Evolutionary conservation across 176 grass and related monocot genomes (phyloP), one percentile per base, ranked within the genome.

Genomic region (Carex scoparia): DNA sequence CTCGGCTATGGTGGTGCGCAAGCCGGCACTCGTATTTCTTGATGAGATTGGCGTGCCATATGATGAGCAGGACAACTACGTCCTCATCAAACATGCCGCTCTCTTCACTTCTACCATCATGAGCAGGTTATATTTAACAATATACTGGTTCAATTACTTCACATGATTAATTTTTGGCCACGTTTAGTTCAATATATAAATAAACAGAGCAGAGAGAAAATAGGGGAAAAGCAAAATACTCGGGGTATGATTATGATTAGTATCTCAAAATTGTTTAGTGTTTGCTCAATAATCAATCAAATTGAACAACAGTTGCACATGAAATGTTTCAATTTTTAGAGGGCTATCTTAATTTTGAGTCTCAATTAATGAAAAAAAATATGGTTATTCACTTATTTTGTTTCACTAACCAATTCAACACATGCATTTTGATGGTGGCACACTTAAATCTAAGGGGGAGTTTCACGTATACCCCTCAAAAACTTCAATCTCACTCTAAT

Each of bases 1-100:
- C 88, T 99, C 97, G 1, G 87, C 97, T 91, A 99, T 99, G 96
- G 91, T 99, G 68, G 91, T 99, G 76, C 93, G 93, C 60, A 95
- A 95, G 85, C 93, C 96, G 1, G 96, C 93, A 14, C 96, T 95
- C 77, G 84, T 94, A 60, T 95, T 99, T 76, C 93, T 99, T 44
- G 96, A 99, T 51, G 93, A 95, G 89, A 84, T 99, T 12, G 69
- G 67, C 58, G 38, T 99, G 37, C 84, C 89, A 0, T 99, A 99
- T 88, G 91, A 99, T 85, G 93, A 99, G 90, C 79, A 86, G 14
- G 93, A 99, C 18, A 88, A 86, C 88, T 99, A 99, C 61, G 91
- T 94, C 1, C 90, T 99, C 1, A 85, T 99, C 85, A 92, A 91
- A 85, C 96, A 99, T 88, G 93, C 96, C 0, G 93, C 96, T 55